Conservation (phyloP, 108 stramenopile genomes). For the Skeletonema tropicum region DNA sequence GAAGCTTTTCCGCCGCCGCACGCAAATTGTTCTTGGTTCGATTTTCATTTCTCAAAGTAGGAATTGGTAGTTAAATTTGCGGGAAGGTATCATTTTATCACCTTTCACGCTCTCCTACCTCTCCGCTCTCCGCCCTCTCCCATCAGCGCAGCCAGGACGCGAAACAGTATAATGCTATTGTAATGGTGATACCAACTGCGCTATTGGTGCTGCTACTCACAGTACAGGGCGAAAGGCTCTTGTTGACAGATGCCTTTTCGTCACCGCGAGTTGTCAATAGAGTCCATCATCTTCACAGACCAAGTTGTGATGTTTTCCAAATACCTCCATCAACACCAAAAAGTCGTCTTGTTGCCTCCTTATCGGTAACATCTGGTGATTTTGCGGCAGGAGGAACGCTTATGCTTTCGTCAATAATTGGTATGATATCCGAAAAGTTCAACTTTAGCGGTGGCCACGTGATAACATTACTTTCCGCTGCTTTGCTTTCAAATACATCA, state of each 20-base stretch:
- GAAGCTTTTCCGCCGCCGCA: too few relatives aligned
- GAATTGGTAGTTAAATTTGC: too few relatives aligned
- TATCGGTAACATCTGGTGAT: background rate
- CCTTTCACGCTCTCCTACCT: too few relatives aligned
- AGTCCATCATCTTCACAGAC: background rate
- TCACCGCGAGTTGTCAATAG: background rate
- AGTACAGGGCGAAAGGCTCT: background rate
- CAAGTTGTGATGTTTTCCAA: background rate
- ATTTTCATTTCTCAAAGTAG: too few relatives aligned
- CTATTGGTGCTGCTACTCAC: background rate
- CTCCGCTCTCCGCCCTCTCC: too few relatives aligned
- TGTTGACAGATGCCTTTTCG: background rate
- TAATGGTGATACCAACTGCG: background rate
- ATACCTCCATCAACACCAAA: background rate
- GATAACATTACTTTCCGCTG: conserved; percentile 49
- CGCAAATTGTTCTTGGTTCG: too few relatives aligned
- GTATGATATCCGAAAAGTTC: conserved; percentile 10
- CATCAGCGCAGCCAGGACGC: too few relatives aligned
- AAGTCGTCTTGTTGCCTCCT: background rate
- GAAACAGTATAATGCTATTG: too few relatives aligned
- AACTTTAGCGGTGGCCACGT: conserved; percentile 51
- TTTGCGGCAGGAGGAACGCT: conserved; percentile 25
- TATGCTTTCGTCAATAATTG: conserved; percentile 1
- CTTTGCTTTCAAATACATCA: conserved; percentile 54
- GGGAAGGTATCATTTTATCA: too few relatives aligned